Base-by-base conservation (phyloP, 2,329 filamentous ascomycete species). In the Aspergillus novoparasiticus region DNA sequence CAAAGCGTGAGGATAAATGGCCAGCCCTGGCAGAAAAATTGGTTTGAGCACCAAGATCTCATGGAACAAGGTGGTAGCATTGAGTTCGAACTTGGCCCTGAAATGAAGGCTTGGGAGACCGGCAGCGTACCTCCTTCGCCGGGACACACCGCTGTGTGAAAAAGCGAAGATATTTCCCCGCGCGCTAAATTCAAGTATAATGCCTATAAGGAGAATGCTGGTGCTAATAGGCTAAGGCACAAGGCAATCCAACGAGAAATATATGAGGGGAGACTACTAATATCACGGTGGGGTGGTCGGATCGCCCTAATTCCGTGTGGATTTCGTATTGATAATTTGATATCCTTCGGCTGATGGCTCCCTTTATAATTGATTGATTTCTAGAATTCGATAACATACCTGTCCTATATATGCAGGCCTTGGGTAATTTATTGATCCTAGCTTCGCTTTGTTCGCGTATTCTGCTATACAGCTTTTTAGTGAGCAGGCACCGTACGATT, bases 1-100 rank as follows among this genome's bases (percentile, higher is more conserved):
- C 84, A 87, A 68, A 79, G 78, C 2, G 75, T 87, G 1, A 82
- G 75, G 60, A 81, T 87, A 43, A 87, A 87, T 62, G 85, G 83
- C 0, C 62, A 83, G 59, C 2, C 61, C 0, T 87, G 85, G 85
- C 68, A 76, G 0, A 82, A 79, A 74, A 87, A 84, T 59, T 87
- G 85, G 85, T 78, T 87, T 21, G 78, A 81, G 60, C 84, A 87
- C 70, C 78, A 81, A 1, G 83, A 87, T 69, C 55, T 76, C 30
- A 74, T 71, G 75, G 61, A 59, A 50, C 69, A 79, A 26, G 83
- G 82, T 0, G 82, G 82, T 0, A 77, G 72, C 11, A 76, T 86
- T 32, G 80, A 85, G 69, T 86, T 86, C 70, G 76, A 77, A 28
- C 65, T 85, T 19, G 73, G 71, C 0, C 51, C 69, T 3, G 74